Evolutionary conservation across 2,329 filamentous ascomycete species (phyloP), one percentile per base, ranked within the genome.

Genomic region (Exutisphaerella laricina): DNA sequence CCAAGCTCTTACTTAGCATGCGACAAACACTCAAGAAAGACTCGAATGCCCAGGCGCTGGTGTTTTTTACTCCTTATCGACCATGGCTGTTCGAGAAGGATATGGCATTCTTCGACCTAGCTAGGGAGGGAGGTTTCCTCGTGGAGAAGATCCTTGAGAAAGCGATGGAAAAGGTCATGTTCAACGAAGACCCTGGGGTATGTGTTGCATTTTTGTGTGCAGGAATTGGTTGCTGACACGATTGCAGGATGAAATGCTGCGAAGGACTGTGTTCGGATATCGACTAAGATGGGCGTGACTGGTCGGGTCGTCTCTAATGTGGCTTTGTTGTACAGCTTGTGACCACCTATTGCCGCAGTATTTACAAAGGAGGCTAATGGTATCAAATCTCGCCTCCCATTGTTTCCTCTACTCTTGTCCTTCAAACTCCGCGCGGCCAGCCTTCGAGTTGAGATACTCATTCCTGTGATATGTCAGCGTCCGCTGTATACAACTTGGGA

Each of bases 41-140:
- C 3, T 56, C 63, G 3, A 69, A 70, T 2, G 78, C 82, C 36
- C 74, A 74, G 41, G 88, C 88, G 2, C 77, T 89, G 56, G 88
- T 96, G 5, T 94, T 96, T 65, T 97, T 96, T 69, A 94, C 89
- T 0, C 89, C 87, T 14, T 95, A 97, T 67, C 75, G 92, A 50
- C 89, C 90, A 1, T 96, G 89, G 89, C 71, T 96, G 59, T 73
- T 85, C 57, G 77, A 88, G 50, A 85, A 88, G 64, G 92, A 95
- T 58, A 72, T 94, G 62, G 78, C 76, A 3, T 96, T 96, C 69
- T 96, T 96, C 60, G 84, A 88, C 36, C 59, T 88, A 44, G 85
- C 83, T 4, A 72, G 78, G 46, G 76, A 78, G 39, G 74, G 71
- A 36, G 88, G 88, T 0, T 85, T 96, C 48, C 66, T 67, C 12